Evolutionary conservation across 2,329 filamentous ascomycete genomes (phyloP).

Genomic region (Colletotrichum sp.): DNA sequence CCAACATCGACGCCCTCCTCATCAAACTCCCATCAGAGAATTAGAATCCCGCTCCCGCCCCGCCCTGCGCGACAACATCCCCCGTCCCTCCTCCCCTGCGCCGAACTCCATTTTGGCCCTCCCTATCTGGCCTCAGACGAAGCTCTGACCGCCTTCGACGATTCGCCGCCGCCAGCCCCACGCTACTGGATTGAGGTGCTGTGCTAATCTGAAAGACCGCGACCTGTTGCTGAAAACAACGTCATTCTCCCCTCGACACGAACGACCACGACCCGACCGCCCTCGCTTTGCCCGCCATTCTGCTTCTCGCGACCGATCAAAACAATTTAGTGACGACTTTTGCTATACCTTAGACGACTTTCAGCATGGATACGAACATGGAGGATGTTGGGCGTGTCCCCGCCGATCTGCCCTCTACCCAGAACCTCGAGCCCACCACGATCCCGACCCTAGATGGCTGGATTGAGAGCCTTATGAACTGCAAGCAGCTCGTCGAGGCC

Average conservation of each 20-base stretch:
- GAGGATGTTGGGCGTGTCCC: conserved; percentile 93
- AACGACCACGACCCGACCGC: conserved; percentile 6
- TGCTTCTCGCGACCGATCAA: conserved; percentile 19
- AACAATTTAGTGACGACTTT: background rate
- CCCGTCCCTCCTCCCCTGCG: background rate
- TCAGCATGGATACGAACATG: conserved; percentile 94
- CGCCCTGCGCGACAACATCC: background rate
- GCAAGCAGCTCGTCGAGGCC: conserved; percentile 95
- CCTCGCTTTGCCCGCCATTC: conserved; percentile 12
- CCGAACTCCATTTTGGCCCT: background rate
- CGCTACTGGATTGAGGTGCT: conserved; percentile 20
- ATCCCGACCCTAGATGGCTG: conserved; percentile 95
- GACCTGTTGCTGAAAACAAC: conserved; percentile 21
- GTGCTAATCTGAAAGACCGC: conserved; percentile 17
- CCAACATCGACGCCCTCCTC: conserved; percentile 12
- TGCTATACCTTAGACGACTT: conserved; percentile 5
- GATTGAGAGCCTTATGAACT: conserved; percentile 98
- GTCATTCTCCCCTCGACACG: conserved; percentile 13
- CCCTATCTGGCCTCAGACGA: conserved; percentile 12
- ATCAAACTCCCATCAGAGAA: background rate
- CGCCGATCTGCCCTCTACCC: conserved; percentile 75
- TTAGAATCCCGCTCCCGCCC: conserved; percentile 13
- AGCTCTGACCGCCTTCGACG: conserved; percentile 21
- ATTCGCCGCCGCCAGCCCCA: conserved; percentile 21
- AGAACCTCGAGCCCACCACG: conserved; percentile 77